Percentiles rank a stretch among this genome's conserved stretches.
Conservation (phyloP, 306 rosid genomes). For the Begonia loranthoides region DNA sequence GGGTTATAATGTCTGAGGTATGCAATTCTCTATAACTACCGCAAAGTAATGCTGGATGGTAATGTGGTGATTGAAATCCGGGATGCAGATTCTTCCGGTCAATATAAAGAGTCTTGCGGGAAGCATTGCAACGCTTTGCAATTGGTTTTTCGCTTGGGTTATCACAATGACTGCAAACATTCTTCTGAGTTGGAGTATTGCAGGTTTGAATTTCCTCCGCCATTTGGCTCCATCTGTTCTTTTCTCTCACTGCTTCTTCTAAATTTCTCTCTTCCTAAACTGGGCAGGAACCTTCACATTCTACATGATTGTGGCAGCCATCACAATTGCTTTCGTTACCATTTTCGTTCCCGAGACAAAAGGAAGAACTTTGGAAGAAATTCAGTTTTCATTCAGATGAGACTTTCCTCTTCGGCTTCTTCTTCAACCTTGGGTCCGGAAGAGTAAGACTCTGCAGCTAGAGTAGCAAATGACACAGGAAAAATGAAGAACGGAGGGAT, state of each 20-base stretch:
- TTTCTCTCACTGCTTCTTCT: too few relatives aligned
- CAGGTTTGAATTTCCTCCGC: slow-evolving; percentile 47
- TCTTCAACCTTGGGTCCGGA: background rate
- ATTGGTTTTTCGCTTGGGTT: slow-evolving; percentile 69
- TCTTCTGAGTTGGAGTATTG: slow-evolving; percentile 77
- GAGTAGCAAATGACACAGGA: too few relatives aligned
- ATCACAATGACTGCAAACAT: slow-evolving; percentile 78
- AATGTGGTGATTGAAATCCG: too few relatives aligned
- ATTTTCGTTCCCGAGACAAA: slow-evolving; percentile 93
- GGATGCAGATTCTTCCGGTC: slow-evolving; percentile 76
- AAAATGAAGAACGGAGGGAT: too few relatives aligned
- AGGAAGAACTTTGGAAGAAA: slow-evolving; percentile 88
- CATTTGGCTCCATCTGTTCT: too few relatives aligned
- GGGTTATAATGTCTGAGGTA: slow-evolving; percentile 99
- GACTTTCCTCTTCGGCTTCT: slow-evolving; percentile 6
- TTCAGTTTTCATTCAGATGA: slow-evolving; percentile 78
- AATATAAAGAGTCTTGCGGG: slow-evolving; percentile 90
- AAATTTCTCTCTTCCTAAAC: too few relatives aligned
- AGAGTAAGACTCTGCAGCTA: background rate
- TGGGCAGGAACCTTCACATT: slow-evolving; percentile 82
- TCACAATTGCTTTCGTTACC: slow-evolving; percentile 46
- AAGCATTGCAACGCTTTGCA: slow-evolving; percentile 86
- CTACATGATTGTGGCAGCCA: slow-evolving; percentile 47
- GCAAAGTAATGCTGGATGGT: too few relatives aligned
- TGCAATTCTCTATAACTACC: too few relatives aligned